Evolutionary conservation across 75 land plant genomes (phyloP).

Genomic region (Selaginella tamariscina): DNA sequence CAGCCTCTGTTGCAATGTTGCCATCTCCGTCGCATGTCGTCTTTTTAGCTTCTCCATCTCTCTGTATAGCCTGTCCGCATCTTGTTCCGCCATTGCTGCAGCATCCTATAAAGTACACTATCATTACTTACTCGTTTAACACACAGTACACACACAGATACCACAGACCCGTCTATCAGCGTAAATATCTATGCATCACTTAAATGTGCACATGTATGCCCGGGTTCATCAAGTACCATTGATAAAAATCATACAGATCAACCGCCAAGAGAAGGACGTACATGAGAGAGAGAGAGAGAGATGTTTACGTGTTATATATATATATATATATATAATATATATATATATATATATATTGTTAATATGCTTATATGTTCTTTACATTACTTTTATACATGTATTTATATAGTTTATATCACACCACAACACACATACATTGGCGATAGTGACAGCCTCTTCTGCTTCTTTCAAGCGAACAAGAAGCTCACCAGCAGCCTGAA

Average conservation of each 20-base stretch:
- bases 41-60: conserved; percentile 55
- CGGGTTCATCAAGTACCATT: too few relatives aligned
- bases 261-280: too few relatives aligned
- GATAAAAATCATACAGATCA: too few relatives aligned
- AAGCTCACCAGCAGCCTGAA: conserved; percentile 89
- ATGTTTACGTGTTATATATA: too few relatives aligned
- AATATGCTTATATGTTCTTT: neutral
- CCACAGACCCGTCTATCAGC: too few relatives aligned
- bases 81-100: conserved; percentile 36
- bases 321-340: neutral
- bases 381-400: neutral
- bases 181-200: too few relatives aligned
- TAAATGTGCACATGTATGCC: too few relatives aligned
- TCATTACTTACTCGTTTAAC: neutral
- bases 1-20: conserved; percentile 55
- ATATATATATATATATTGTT: neutral
- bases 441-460: conserved; percentile 44
- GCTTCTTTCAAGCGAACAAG: conserved; percentile 77
- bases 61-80: conserved; percentile 41
- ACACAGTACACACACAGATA: too few relatives aligned
- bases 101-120: conserved; percentile 32
- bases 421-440: conserved; percentile 45
- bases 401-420: neutral
- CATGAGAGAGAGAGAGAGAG: too few relatives aligned
- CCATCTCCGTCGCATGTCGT: conserved; percentile 62